Conservation (phyloP, 2,329 filamentous ascomycete species). For the Metarhizium guizhouense region DNA sequence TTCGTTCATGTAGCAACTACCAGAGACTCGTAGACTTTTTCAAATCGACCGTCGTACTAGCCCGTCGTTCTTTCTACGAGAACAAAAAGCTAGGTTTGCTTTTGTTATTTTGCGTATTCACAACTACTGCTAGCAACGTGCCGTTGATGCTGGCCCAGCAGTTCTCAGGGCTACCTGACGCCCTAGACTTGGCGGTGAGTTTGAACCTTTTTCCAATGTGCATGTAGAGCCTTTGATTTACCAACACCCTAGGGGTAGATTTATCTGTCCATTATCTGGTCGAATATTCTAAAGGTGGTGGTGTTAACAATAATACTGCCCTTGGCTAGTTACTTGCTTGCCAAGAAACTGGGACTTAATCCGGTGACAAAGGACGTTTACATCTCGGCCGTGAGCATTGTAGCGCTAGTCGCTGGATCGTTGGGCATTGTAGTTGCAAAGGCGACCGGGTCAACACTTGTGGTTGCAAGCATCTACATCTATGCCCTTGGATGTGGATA, state of each 20-base stretch:
- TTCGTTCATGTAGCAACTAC: background rate
- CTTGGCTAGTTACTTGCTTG: background rate
- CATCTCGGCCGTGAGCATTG: background rate
- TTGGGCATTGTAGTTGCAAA: background rate
- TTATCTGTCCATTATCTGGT: background rate
- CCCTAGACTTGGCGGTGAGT: background rate
- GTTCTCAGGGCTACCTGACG: background rate
- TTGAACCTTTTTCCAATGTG: background rate
- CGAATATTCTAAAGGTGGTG: background rate
- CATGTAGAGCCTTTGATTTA: background rate
- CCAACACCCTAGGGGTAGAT: background rate
- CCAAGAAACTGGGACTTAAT: background rate
- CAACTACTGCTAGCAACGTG: background rate
- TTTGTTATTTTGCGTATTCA: background rate
- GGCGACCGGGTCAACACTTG: rapidly evolving
- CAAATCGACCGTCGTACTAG: background rate
- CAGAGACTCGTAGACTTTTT: background rate
- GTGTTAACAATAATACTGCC: background rate
- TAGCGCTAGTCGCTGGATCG: background rate
- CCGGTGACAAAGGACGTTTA: background rate
- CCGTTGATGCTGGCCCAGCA: background rate
- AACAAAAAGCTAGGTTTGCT: background rate
- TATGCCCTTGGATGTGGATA: background rate
- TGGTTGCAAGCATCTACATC: background rate
- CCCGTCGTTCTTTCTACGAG: background rate